These are phyloP conservation scores for Fomitopsis betulina DNA, from an alignment of 1,284 basidiomycete species.

Conservation along the genomic window DNA sequence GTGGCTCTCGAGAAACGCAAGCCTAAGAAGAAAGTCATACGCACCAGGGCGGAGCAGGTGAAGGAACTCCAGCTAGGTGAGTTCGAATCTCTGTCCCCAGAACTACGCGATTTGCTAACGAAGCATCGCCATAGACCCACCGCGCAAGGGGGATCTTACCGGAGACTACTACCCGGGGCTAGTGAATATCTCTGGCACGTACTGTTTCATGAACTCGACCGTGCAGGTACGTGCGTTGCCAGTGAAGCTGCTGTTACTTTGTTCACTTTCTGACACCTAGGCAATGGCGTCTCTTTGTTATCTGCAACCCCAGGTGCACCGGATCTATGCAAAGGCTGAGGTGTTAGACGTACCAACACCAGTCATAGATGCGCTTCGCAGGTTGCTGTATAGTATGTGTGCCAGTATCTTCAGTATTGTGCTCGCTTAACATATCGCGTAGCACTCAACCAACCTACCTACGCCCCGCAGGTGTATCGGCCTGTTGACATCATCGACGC, in stretches of 20 bases:
- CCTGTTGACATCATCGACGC: constrained; percentile 70
- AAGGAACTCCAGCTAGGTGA: constrained; percentile 13
- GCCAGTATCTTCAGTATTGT: constrained; percentile 10
- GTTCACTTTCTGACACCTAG: constrained; percentile 32
- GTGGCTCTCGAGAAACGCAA: constrained; percentile 37
- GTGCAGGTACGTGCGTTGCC: constrained; percentile 59
- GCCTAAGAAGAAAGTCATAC: constrained; percentile 41
- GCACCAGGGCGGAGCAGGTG: constrained; percentile 54
- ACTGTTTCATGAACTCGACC: constrained; percentile 94
- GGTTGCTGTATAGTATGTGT: constrained; percentile 58
- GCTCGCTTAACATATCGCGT: constrained; percentile 10
- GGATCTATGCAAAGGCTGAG: constrained; percentile 70
- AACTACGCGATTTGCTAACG: neutral
- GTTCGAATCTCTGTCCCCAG: neutral
- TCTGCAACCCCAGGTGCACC: constrained; percentile 69
- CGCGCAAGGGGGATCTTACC: constrained; percentile 16
- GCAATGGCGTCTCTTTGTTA: constrained; percentile 81
- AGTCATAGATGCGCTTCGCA: constrained; percentile 73
- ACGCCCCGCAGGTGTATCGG: constrained; percentile 55
- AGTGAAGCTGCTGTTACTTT: neutral
- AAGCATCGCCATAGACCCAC: neutral
- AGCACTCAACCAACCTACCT: constrained; percentile 73
- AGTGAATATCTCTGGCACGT: constrained; percentile 90
- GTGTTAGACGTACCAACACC: constrained; percentile 76
- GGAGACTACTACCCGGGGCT: constrained; percentile 76